Evolutionary conservation across 306 rosid genomes (phyloP), one percentile per base, ranked within the genome.

Genomic region (Luffa acutangula): DNA sequence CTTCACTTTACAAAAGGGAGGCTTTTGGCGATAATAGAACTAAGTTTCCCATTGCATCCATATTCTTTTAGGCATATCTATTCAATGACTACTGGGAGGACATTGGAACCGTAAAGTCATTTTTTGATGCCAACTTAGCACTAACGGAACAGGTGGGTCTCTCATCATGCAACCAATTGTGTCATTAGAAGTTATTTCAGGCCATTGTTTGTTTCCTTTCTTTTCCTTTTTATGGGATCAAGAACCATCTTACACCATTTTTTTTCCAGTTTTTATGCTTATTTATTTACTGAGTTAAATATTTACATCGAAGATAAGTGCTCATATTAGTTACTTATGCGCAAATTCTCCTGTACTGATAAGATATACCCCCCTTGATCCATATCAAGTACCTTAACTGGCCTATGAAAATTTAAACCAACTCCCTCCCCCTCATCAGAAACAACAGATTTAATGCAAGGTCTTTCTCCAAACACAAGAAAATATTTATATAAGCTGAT

Each of bases 41-140:
- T 52, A 74, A 33, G 48, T 51, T 33, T 60, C 48, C 46, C 17
- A 34, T 20, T 53, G 79, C 15, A 25, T 51, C 14, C 69, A 34
- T 18, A 48, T 49, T 53, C 15, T 83, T 41, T 78, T 86, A 95
- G 99, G 97, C 99, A 48, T 93, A 87, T 87, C 81, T 95, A 79
- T 95, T 93, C 87, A 93, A 95, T 84, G 97, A 95, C 83, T 93
- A 95, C 84, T 95, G 99, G 99, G 99, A 95, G 84, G 99, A 93
- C 82, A 93, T 95, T 80, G 99, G 97, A 86, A 95, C 99, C 74
- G 85, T 95, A 36, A 86, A 90, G 87, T 93, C 99, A 67, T 93
- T 95, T 84, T 95, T 95, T 64, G 93, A 91, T 78, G 92, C 99
- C 74, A 95, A 93, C 86, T 81, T 95, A 82, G 99, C 96, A 78